Percentiles rank a stretch among this genome's conserved stretches.
These are phyloP conservation scores for Sclerotinia nivalis DNA, from an alignment of 2,329 filamentous ascomycete species.

Conservation along the genomic window DNA sequence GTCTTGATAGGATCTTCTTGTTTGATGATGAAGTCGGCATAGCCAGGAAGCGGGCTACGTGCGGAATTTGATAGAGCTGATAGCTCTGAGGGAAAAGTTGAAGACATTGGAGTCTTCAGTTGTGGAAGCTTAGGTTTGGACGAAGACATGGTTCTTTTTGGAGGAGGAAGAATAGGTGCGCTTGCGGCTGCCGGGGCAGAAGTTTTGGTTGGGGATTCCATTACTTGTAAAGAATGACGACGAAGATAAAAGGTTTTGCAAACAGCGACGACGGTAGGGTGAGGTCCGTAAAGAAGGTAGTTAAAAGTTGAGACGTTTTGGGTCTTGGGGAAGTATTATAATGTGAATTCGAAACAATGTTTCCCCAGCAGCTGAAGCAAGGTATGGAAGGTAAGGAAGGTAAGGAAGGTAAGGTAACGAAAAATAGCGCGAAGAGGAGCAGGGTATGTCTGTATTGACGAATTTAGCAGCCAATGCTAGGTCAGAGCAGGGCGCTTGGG, in stretches of 20 bases:
- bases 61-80: slow-evolving; percentile 61
- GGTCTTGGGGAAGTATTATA: slow-evolving; percentile 37
- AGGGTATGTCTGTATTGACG: slow-evolving; percentile 26
- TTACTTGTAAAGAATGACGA: slow-evolving; percentile 35
- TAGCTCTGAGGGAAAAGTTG: slow-evolving; percentile 61
- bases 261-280: slow-evolving; percentile 36
- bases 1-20: slow-evolving; percentile 69
- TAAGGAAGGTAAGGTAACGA: slow-evolving; percentile 14
- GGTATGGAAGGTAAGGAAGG: slow-evolving; percentile 16
- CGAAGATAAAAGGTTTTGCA: slow-evolving; percentile 31
- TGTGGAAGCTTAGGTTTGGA: slow-evolving; percentile 58
- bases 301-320: slow-evolving; percentile 24
- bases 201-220: slow-evolving; percentile 20
- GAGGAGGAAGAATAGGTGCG: slow-evolving; percentile 32
- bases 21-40: slow-evolving; percentile 63
- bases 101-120: slow-evolving; percentile 63
- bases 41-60: slow-evolving; percentile 66
- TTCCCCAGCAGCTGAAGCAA: slow-evolving; percentile 30
- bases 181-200: slow-evolving; percentile 28
- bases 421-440: slow-evolving; percentile 32
- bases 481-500: slow-evolving; percentile 25
- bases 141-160: slow-evolving; percentile 37
- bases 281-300: slow-evolving; percentile 34
- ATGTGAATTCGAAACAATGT: slow-evolving; percentile 30
- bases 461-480: slow-evolving; percentile 24